Evolutionary conservation across 441 rosid genomes (phyloP).

Genomic region (Raphanus hybrid): DNA sequence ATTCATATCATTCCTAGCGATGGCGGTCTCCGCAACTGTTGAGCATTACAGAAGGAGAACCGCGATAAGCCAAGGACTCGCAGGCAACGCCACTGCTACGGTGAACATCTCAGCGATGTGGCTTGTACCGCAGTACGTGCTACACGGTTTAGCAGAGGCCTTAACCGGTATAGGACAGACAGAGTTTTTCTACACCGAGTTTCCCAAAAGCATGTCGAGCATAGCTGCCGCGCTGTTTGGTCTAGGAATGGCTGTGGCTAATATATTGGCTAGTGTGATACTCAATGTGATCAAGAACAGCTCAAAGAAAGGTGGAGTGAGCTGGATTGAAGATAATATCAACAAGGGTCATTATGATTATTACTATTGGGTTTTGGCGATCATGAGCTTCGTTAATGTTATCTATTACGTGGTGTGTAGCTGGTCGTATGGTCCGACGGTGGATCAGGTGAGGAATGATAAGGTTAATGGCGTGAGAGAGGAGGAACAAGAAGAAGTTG

Average conservation of each 20-base stretch:
- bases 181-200: constrained; percentile 84
- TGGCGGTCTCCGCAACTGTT: constrained; percentile 68
- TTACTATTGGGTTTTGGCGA: constrained; percentile 83
- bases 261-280: constrained; percentile 64
- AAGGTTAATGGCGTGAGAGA: constrained; percentile 49
- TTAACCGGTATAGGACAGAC: constrained; percentile 78
- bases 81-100: constrained; percentile 54
- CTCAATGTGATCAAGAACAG: constrained; percentile 53
- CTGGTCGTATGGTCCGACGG: constrained; percentile 76
- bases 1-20: constrained; percentile 63
- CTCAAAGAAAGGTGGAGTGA: constrained; percentile 52
- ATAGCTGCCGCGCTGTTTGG: constrained; percentile 72
- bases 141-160: constrained; percentile 82
- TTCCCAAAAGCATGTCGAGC: constrained; percentile 90
- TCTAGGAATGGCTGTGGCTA: constrained; percentile 81
- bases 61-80: constrained; percentile 61
- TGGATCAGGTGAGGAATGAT: constrained; percentile 46
- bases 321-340: constrained; percentile 75
- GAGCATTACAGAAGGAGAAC: constrained; percentile 65
- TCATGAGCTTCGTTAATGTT: constrained; percentile 61
- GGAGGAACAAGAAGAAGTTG: constrained; percentile 42
- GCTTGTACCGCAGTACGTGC: constrained; percentile 76
- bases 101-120: constrained; percentile 79
- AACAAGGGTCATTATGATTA: constrained; percentile 77
- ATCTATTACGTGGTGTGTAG: constrained; percentile 67